These are phyloP conservation scores for Citrullus mucosospermus DNA, from an alignment of 306 rosid species.

Conservation along the genomic window DNA sequence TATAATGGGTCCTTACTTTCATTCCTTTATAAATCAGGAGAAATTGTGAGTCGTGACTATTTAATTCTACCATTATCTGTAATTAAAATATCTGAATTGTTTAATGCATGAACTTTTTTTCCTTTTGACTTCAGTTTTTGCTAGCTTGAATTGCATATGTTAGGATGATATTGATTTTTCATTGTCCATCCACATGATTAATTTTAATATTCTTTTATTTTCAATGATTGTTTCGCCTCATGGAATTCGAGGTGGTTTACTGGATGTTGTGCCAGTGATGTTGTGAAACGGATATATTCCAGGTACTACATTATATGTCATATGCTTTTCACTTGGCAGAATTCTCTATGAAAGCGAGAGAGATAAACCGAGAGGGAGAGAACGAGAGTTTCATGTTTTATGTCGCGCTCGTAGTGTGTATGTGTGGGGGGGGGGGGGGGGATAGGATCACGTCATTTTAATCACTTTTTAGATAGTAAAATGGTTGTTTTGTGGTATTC, in stretches of 20 bases:
- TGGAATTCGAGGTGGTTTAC: constrained; percentile 47
- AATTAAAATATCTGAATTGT: neutral
- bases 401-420: too few relatives aligned
- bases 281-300: constrained; percentile 71
- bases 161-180: neutral
- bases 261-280: constrained; percentile 90
- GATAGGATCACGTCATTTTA: too few relatives aligned
- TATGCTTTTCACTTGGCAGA: constrained; percentile 6
- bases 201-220: neutral
- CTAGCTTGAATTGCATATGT: neutral
- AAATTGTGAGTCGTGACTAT: neutral
- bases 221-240: constrained; percentile 94
- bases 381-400: too few relatives aligned
- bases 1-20: neutral
- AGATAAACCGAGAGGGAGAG: too few relatives aligned
- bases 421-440: too few relatives aligned
- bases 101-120: neutral
- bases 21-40: neutral
- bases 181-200: neutral
- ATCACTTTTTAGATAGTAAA: too few relatives aligned
- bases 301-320: constrained; percentile 31
- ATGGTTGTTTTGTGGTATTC: too few relatives aligned
- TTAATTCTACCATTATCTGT: neutral
- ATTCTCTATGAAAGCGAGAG: neutral
- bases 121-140: neutral